These are phyloP conservation scores for Xylaria longipes DNA, from an alignment of 495 filamentous ascomycete species.

Conservation along the genomic window DNA sequence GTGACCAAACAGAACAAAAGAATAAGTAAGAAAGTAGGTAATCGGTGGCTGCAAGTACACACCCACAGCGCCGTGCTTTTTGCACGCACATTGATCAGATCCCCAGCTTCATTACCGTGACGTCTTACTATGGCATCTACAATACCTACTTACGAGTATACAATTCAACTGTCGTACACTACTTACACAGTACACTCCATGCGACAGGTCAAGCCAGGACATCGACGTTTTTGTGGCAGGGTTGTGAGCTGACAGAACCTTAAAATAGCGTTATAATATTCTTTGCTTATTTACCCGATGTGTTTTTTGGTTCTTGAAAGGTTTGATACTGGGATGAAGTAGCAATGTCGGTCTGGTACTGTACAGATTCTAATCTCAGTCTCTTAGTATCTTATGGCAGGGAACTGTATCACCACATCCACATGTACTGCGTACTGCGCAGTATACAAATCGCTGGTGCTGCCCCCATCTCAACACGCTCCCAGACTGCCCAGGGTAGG, in stretches of 20 bases:
- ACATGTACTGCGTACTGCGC: neutral
- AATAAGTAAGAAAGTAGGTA: conserved; percentile 24
- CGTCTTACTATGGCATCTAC: neutral
- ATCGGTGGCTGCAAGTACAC: conserved; percentile 11
- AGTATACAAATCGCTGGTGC: neutral
- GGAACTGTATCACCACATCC: too few relatives aligned
- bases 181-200: neutral
- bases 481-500: neutral
- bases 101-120: neutral
- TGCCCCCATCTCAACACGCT: neutral
- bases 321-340: neutral
- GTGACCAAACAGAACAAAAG: conserved; percentile 25
- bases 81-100: neutral
- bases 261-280: neutral
- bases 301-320: neutral
- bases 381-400: too few relatives aligned
- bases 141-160: neutral
- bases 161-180: neutral
- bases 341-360: neutral
- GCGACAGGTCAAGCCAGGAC: neutral
- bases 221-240: neutral
- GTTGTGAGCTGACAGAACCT: conserved; percentile 9
- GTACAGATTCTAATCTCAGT: neutral
- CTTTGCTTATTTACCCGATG: neutral
- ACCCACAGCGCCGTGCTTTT: neutral